Conservation (phyloP, 148 eudicot genomes). For the Cornus suecica region DNA sequence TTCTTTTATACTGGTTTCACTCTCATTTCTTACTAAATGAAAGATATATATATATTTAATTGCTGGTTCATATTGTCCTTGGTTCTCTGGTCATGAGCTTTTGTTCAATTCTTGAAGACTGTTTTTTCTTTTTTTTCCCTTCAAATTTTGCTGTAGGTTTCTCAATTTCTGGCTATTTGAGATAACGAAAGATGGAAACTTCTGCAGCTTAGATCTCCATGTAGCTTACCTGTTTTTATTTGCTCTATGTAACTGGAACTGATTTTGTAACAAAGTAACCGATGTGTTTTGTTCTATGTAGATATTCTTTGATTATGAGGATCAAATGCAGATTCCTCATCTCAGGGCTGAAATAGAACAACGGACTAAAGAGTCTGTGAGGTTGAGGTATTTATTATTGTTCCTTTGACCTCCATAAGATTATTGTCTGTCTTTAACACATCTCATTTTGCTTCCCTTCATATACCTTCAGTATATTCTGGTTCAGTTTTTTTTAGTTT, state of each 20-base stretch:
- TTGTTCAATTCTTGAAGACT: neutral
- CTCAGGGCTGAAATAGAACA: conserved; percentile 37
- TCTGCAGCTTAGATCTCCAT: neutral
- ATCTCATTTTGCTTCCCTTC: neutral
- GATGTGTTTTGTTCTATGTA: conserved; percentile 12
- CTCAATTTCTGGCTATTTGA: too few relatives aligned
- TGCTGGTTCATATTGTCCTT: neutral
- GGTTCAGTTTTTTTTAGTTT: neutral
- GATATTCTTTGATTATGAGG: conserved; percentile 60
- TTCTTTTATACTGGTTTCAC: neutral
- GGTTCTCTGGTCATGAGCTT: neutral
- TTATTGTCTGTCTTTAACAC: neutral
- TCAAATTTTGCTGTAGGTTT: too few relatives aligned
- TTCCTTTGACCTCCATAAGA: neutral
- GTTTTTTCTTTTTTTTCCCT: too few relatives aligned
- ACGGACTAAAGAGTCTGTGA: conserved; percentile 29
- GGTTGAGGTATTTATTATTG: conserved; percentile 43
- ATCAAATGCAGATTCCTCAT: conserved; percentile 52
- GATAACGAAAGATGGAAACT: too few relatives aligned
- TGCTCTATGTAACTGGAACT: neutral
- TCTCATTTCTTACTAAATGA: neutral
- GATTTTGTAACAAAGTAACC: neutral
- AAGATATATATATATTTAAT: neutral
- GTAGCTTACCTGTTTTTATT: neutral
- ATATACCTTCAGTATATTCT: neutral